Evolutionary conservation across 345 rosid genomes (phyloP).

Genomic region (Rhizophora apiculata): DNA sequence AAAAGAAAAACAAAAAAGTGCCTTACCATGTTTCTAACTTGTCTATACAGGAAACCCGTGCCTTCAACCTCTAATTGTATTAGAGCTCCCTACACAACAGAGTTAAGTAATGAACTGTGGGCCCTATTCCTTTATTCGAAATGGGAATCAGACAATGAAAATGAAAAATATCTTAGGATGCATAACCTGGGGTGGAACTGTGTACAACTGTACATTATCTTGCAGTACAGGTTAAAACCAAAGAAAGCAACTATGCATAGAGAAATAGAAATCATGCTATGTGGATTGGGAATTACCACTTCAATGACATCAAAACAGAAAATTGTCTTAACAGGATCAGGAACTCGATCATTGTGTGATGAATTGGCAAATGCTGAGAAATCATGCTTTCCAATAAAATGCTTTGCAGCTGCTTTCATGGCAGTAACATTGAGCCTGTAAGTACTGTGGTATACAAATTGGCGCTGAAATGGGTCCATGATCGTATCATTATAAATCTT

Average conservation of each 20-base stretch:
- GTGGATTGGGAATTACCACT: slow-evolving; percentile 46
- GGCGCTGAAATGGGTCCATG: slow-evolving; percentile 85
- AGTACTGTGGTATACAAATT: slow-evolving; percentile 54
- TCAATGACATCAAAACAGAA: slow-evolving; percentile 56
- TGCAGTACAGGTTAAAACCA: neutral
- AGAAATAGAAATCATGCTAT: slow-evolving; percentile 10
- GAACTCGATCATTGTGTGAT: slow-evolving; percentile 62
- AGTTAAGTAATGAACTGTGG: neutral
- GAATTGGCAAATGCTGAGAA: slow-evolving; percentile 86
- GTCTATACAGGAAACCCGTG: slow-evolving; percentile 82
- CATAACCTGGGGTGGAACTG: slow-evolving; percentile 1
- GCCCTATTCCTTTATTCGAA: neutral
- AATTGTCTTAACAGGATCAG: slow-evolving; percentile 68
- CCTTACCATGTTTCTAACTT: slow-evolving; percentile 85
- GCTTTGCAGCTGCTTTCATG: slow-evolving; percentile 69
- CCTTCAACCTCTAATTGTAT: slow-evolving; percentile 89
- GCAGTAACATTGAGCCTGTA: slow-evolving; percentile 53
- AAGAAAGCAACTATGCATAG: neutral
- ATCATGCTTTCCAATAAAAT: slow-evolving; percentile 67
- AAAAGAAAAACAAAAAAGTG: neutral
- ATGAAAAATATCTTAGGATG: neutral
- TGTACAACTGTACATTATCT: neutral
- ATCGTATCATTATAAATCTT: slow-evolving; percentile 67
- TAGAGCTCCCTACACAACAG: slow-evolving; percentile 57
- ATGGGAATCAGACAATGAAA: neutral